Conservation (phyloP, 2,329 filamentous ascomycete genomes). For the Trichoderma endophyticum region DNA sequence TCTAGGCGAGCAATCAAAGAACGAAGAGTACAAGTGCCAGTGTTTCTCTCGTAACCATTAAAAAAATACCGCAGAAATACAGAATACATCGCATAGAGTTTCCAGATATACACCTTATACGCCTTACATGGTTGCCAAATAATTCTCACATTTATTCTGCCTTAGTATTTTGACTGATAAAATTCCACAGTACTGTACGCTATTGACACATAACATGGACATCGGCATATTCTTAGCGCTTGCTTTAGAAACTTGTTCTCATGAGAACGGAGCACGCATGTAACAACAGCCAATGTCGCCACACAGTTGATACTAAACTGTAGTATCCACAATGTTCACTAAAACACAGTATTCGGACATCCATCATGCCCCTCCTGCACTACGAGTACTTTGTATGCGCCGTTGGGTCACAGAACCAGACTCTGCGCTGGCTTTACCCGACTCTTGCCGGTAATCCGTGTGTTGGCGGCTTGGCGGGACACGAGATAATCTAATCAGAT, state of each 20-base stretch:
- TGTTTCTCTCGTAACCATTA: neutral
- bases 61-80: neutral
- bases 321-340: neutral
- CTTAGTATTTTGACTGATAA: neutral
- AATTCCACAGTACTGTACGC: neutral
- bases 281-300: neutral
- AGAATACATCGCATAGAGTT: neutral
- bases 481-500: constrained; percentile 4
- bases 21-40: neutral
- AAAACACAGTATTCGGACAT: neutral
- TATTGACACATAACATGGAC: neutral
- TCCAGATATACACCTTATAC: neutral
- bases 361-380: neutral
- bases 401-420: neutral
- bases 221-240: neutral
- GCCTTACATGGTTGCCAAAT: neutral
- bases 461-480: constrained; percentile 28
- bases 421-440: neutral
- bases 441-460: neutral
- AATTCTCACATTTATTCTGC: neutral
- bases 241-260: neutral
- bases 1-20: neutral
- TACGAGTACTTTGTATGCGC: neutral
- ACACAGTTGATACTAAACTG: neutral
- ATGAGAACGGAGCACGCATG: neutral